Evolutionary conservation across 805 yeast species (phyloP).

Genomic region (Wickerhamiella siamensis): DNA sequence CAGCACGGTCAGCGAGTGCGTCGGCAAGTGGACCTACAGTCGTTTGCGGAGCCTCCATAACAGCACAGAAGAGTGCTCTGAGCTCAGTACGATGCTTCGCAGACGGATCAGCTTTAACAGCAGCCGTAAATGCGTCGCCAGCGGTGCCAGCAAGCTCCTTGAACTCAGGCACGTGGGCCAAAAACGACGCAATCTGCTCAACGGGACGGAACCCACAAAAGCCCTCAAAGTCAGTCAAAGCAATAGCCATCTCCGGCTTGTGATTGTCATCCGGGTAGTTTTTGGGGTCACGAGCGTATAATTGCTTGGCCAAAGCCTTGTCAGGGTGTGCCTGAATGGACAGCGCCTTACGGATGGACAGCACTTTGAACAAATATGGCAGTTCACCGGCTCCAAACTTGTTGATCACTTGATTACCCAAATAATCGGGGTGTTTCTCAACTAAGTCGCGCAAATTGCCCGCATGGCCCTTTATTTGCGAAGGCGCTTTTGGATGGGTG

Average conservation of each 20-base stretch:
- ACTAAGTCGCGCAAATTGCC: slow-evolving; percentile 51
- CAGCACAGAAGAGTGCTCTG: slow-evolving; percentile 60
- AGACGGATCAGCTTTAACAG: slow-evolving; percentile 16
- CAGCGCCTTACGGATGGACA: slow-evolving; percentile 83
- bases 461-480: slow-evolving; percentile 37
- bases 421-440: slow-evolving; percentile 40
- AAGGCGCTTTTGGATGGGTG: slow-evolving; percentile 86
- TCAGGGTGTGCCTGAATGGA: slow-evolving; percentile 98
- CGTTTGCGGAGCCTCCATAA: slow-evolving; percentile 72
- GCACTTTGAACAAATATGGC: slow-evolving; percentile 88
- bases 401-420: slow-evolving; percentile 44
- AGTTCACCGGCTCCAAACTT: slow-evolving; percentile 65
- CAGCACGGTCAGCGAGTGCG: slow-evolving; percentile 52
- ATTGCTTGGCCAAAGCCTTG: slow-evolving; percentile 59
- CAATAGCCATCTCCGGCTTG: slow-evolving; percentile 99
- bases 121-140: slow-evolving; percentile 38
- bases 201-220: slow-evolving; percentile 96
- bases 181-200: slow-evolving; percentile 52
- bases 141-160: slow-evolving; percentile 51
- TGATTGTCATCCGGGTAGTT: slow-evolving; percentile 97
- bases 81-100: slow-evolving; percentile 50
- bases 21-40: slow-evolving; percentile 42
- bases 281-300: slow-evolving; percentile 73
- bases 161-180: slow-evolving; percentile 66
- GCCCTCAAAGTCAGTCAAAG: slow-evolving; percentile 90